Evolutionary conservation across 208 protist species (phyloP), one percentile per base, ranked within the genome.

Genomic region (Trypanosoma mega): DNA sequence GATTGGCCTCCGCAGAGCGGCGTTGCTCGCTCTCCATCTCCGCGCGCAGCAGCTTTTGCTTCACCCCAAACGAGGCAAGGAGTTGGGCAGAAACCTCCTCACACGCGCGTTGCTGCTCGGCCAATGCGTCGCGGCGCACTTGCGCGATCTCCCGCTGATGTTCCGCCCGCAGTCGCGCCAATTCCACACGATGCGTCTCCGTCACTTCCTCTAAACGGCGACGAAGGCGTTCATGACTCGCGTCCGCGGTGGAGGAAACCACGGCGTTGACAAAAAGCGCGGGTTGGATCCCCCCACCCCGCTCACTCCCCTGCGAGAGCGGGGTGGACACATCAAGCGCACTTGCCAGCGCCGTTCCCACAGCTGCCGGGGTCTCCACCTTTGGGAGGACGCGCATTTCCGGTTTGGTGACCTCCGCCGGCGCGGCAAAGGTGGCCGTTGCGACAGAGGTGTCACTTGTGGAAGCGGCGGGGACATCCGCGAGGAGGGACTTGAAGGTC

Each of bases 71-170:
- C 3, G 85, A 80, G n/a, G 76, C 55, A n/a, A 65, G 49, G 11
- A 87, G 64, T 39, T 88, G 80, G 41, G 77, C 65, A 6, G 72
- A 61, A 7, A 75, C 70, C 43, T 87, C 74, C 55, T 76, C 74
- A n/a, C 69, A 54, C 18, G 68, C 70, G 26, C 72, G 67, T 29
- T 66, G 55, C 34, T 72, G 72, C 30, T 75, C 80, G n/a, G 73
- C 66, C 27, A 63, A 51, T n/a, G 76, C 59, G 14, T 61, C 51
- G 48, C 82, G 75, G 34, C 74, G 78, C 60, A 89, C 41, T 52
- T 78, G 68, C 8, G 74, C 66, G 39, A 87, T 7, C 51, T 89
- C 78, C 12, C 45, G 43, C 20, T 69, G 63, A 59, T 90, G 82
- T 9, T 77, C 61, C 27, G 77, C 57, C 16, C 79, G 78, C 4